These are phyloP conservation scores for Hamamelis virginiana DNA, from an alignment of 164 flowering plant species.

Conservation along the genomic window DNA sequence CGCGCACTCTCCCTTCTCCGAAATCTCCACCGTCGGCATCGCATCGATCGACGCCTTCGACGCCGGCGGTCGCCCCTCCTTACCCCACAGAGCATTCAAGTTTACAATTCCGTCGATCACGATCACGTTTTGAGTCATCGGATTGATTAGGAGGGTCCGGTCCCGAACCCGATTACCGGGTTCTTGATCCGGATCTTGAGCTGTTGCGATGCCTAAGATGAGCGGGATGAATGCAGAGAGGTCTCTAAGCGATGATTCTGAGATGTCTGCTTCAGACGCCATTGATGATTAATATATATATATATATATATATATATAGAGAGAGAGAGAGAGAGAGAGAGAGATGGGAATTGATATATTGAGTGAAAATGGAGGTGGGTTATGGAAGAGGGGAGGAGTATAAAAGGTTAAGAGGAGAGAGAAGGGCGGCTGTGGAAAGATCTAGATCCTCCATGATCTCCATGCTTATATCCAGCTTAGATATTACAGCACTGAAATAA, in stretches of 20 bases:
- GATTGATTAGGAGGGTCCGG: neutral
- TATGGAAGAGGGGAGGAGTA: too few species aligned
- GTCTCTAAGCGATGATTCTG: neutral
- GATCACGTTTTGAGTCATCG: neutral
- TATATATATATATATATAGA: too few species aligned
- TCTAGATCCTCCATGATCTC: too few species aligned
- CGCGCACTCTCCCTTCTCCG: conserved; percentile 23
- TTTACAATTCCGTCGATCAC: neutral
- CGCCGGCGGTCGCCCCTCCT: conserved; percentile 22
- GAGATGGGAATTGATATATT: neutral
- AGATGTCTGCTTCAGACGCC: neutral
- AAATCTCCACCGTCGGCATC: conserved; percentile 18
- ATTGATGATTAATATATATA: neutral
- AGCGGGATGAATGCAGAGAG: neutral
- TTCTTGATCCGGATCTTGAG: neutral
- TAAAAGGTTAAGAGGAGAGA: too few species aligned
- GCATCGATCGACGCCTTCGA: conserved; percentile 32
- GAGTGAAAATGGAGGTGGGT: too few species aligned
- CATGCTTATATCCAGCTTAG: too few species aligned
- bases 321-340: neutral
- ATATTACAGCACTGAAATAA: too few species aligned
- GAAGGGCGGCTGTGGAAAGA: too few species aligned
- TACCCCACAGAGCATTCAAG: neutral
- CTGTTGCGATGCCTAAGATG: neutral
- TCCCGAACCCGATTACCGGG: neutral